Percentiles rank a stretch among this genome's conserved stretches.
These are phyloP conservation scores for Gossypium schwendimanii DNA, from an alignment of 441 rosid genomes.

Conservation along the genomic window DNA sequence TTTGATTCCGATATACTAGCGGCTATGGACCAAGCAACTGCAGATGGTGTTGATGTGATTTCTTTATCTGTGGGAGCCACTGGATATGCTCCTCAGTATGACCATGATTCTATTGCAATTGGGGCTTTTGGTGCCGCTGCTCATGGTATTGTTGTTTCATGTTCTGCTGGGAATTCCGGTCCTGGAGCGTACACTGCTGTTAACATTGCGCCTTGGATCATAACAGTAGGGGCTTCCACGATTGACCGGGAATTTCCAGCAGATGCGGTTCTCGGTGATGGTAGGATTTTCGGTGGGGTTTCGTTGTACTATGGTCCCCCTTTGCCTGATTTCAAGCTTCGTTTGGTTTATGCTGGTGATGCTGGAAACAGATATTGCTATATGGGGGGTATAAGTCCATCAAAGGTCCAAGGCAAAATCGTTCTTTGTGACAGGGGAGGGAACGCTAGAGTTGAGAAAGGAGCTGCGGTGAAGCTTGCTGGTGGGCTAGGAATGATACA, in stretches of 20 bases:
- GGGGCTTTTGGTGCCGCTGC: constrained; percentile 65
- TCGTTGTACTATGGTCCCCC: constrained; percentile 53
- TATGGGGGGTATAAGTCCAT: constrained; percentile 32
- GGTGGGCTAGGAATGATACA: constrained; percentile 84
- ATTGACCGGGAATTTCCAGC: constrained; percentile 72
- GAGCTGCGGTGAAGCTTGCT: constrained; percentile 62
- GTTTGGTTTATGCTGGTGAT: constrained; percentile 58
- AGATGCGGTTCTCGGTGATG: constrained; percentile 61
- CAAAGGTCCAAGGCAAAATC: constrained; percentile 59
- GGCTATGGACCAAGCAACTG: constrained; percentile 73
- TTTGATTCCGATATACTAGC: constrained; percentile 79
- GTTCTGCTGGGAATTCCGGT: constrained; percentile 91
- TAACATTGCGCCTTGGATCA: constrained; percentile 81
- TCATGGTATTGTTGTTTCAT: constrained; percentile 61
- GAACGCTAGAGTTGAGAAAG: constrained; percentile 74
- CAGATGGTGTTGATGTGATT: constrained; percentile 71
- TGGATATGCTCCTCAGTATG: constrained; percentile 65
- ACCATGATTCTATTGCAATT: constrained; percentile 63
- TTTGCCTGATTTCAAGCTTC: constrained; percentile 29
- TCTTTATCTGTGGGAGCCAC: constrained; percentile 72
- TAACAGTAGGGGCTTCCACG: constrained; percentile 82
- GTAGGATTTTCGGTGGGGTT: constrained; percentile 40
- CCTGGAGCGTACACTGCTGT: constrained; percentile 58
- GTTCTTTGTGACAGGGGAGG: constrained; percentile 79
- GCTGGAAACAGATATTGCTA: constrained; percentile 50